A percentile compares a stretch with the other conserved stretches of the same genome.
Conservation (phyloP, 2,329 filamentous ascomycete species). For the Esteya vermicola region DNA sequence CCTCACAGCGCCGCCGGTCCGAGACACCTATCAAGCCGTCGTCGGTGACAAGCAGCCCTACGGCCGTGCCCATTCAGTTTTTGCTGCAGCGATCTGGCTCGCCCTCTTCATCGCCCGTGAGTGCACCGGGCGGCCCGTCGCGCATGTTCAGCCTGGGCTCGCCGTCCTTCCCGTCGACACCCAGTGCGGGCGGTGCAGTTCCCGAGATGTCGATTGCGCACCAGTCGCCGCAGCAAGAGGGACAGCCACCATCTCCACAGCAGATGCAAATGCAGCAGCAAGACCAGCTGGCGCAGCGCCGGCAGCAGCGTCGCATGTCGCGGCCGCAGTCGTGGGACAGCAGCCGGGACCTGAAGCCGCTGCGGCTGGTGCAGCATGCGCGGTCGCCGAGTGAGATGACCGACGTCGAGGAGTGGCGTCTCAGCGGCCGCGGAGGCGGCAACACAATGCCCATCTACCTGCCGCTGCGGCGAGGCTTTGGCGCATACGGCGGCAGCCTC, state of each 20-base stretch:
- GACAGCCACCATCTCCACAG: no score
- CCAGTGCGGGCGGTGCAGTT: no score
- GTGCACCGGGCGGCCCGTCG: background rate
- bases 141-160: constrained; percentile 20
- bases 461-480: constrained; percentile 6
- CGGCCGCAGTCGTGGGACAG: constrained; percentile 49
- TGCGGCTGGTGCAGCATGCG: constrained; percentile 64
- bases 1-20: constrained; percentile 29
- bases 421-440: background rate
- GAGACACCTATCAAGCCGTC: constrained; percentile 31
- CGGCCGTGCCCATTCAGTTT: constrained; percentile 42
- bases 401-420: background rate
- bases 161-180: constrained; percentile 1
- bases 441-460: background rate
- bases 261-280: no score
- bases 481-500: no score
- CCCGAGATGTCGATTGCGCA: no score
- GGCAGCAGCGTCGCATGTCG: constrained; percentile 19
- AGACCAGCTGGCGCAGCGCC: no score
- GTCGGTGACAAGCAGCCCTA: constrained; percentile 24
- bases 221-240: no score
- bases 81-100: constrained; percentile 32
- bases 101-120: constrained; percentile 22
- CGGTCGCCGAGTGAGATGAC: constrained; percentile 16
- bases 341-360: constrained; percentile 59